phyloP scores from a whole-genome alignment of 164 flowering plant species.

The Tetracentron sinense region DNA sequence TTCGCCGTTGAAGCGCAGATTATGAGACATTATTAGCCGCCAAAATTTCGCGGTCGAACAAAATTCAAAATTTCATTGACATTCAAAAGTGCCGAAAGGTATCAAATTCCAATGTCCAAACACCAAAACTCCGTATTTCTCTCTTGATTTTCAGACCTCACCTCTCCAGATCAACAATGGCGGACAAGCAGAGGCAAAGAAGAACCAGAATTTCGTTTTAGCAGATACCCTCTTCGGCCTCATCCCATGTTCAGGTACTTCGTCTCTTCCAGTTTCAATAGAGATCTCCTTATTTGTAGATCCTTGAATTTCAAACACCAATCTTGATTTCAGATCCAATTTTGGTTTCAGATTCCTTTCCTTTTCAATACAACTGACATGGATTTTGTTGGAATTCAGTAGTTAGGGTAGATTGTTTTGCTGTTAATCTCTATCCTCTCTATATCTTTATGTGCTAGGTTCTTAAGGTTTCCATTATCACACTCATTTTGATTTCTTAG shows the following conservation, averaged over 20 bases:
- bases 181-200: not conserved
- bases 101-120: not conserved
- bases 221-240: slow-evolving; percentile 9
- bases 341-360: not conserved
- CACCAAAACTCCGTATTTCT: not conserved
- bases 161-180: slow-evolving; percentile 3
- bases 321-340: too few species aligned
- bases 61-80: slow-evolving; percentile 9
- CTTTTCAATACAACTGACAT: not conserved
- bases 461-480: not conserved
- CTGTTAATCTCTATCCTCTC: not conserved
- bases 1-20: not conserved
- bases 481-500: too few species aligned
- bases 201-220: not conserved
- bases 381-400: not conserved
- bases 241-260: slow-evolving; percentile 8
- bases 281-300: not conserved
- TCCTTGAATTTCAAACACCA: not conserved
- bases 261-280: not conserved
- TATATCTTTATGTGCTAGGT: not conserved
- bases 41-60: slow-evolving; percentile 11
- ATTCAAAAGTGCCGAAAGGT: not conserved
- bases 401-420: too few species aligned
- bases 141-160: slow-evolving; percentile 11
- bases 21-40: not conserved